Percentiles rank a stretch among this genome's conserved stretches.
Evolutionary conservation across 1,284 basidiomycete genomes (phyloP).

Genomic region (Heterobasidion irregulare): DNA sequence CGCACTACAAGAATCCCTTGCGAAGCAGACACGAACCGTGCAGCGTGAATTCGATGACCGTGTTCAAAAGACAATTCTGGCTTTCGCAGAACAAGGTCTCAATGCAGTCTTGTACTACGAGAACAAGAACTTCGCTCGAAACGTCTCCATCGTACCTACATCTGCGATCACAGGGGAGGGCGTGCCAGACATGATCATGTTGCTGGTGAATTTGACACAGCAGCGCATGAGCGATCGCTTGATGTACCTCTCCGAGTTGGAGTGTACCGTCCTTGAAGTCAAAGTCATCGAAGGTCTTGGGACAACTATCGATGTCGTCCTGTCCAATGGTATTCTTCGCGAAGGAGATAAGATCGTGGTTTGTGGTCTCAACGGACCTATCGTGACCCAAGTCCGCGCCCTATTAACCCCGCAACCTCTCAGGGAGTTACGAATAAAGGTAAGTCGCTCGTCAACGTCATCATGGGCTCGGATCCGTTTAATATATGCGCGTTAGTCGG

Average conservation of each 20-base stretch:
- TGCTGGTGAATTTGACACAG: conserved; percentile 96
- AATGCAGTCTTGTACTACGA: conserved; percentile 96
- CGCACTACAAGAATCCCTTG: conserved; percentile 87
- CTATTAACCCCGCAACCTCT: conserved; percentile 95
- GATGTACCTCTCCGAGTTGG: conserved; percentile 98
- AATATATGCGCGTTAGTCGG: conserved; percentile 49
- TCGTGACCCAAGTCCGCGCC: conserved; percentile 92
- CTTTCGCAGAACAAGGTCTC: conserved; percentile 96
- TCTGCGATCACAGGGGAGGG: conserved; percentile 98
- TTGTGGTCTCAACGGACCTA: conserved; percentile 96
- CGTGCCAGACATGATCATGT: conserved; percentile 99
- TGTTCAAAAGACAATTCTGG: conserved; percentile 77
- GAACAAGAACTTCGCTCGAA: conserved; percentile 92
- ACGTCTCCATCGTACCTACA: conserved; percentile 96
- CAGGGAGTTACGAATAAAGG: conserved; percentile 94
- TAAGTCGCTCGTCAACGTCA: conserved; percentile 20
- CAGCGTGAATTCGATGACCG: conserved; percentile 94
- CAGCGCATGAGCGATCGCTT: conserved; percentile 95
- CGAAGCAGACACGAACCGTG: conserved; percentile 77
- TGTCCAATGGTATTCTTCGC: conserved; percentile 90
- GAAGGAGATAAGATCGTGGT: conserved; percentile 96
- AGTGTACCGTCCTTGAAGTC: conserved; percentile 99
- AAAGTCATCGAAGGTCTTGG: conserved; percentile 99
- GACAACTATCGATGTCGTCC: conserved; percentile 95
- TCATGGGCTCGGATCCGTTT: not conserved